A percentile compares a stretch with the other conserved stretches of the same genome.
Conservation (phyloP, 768 basidiomycete species). For the Russula olivacea region DNA sequence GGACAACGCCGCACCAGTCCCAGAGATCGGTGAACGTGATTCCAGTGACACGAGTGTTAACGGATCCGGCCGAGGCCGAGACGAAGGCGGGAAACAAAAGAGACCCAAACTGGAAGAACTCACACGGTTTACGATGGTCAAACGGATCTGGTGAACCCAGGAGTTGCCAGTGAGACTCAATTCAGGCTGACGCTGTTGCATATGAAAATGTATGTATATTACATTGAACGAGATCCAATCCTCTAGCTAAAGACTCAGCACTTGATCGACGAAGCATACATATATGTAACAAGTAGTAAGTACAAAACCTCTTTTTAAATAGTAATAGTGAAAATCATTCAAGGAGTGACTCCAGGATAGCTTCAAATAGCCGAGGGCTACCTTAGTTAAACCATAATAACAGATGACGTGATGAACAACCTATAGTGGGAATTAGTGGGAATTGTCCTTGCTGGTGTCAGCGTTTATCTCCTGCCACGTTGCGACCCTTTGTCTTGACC, state of each 20-base stretch:
- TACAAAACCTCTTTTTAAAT: background rate
- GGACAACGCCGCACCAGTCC: constrained; percentile 60
- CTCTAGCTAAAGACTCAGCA: background rate
- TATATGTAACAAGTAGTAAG: constrained; percentile 4
- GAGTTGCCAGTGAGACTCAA: background rate
- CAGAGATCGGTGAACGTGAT: constrained; percentile 65
- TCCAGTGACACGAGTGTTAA: constrained; percentile 20
- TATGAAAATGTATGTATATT: constrained; percentile 4
- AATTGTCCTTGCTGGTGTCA: background rate
- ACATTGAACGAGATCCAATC: constrained; percentile 1
- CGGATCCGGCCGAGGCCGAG: constrained; percentile 5
- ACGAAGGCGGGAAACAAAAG: constrained; percentile 37
- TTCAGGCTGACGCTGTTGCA: background rate
- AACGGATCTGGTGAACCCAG: constrained; percentile 63
- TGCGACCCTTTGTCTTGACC: background rate
- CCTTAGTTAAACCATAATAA: constrained; percentile 12
- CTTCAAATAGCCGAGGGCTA: background rate
- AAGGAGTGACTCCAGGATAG: background rate
- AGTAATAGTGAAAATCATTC: background rate
- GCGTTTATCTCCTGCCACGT: background rate
- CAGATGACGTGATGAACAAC: background rate
- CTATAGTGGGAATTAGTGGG: background rate
- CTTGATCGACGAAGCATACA: background rate
- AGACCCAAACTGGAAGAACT: constrained; percentile 79
- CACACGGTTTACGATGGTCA: constrained; percentile 94